Conservation (phyloP, 192 early-diverging fungal species). For the Chytriomyces sp. region DNA sequence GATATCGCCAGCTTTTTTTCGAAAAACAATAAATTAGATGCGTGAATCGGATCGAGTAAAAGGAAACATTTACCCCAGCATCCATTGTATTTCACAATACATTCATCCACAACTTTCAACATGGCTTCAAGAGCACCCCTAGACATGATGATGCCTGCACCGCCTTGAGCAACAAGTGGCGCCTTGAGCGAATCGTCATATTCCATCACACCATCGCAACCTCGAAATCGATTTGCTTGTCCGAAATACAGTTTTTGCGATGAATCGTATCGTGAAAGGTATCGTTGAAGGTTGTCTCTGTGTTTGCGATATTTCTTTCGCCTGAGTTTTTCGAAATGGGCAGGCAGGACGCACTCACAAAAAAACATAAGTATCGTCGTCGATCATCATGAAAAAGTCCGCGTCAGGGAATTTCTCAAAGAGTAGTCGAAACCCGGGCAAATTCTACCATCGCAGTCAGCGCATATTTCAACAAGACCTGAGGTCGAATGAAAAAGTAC, state of each 20-base stretch:
- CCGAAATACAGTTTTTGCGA: slow-evolving; percentile 52
- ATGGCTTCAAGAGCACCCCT: slow-evolving; percentile 50
- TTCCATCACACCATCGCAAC: slow-evolving; percentile 57
- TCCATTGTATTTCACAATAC: slow-evolving; percentile 49
- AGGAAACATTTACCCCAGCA: slow-evolving; percentile 67
- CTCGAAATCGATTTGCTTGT: slow-evolving; percentile 48
- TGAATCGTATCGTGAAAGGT: slow-evolving; percentile 42
- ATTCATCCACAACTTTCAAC: slow-evolving; percentile 40
- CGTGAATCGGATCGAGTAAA: slow-evolving; percentile 19
- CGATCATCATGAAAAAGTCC: slow-evolving; percentile 68
- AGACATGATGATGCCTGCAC: slow-evolving; percentile 57
- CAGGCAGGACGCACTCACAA: too few relatives aligned
- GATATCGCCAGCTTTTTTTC: slow-evolving; percentile 59
- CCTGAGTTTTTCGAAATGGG: too few relatives aligned
- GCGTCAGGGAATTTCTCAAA: slow-evolving; percentile 58
- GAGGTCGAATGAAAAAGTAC: not conserved
- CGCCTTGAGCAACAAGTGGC: slow-evolving; percentile 60
- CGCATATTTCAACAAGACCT: not conserved
- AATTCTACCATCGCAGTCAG: slow-evolving; percentile 37
- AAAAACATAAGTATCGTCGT: slow-evolving; percentile 69
- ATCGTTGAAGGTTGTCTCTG: slow-evolving; percentile 45
- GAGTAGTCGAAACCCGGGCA: slow-evolving; percentile 57
- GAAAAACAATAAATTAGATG: slow-evolving; percentile 10
- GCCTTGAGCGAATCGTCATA: slow-evolving; percentile 31
- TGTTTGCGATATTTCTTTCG: too few relatives aligned